Base-by-base conservation (phyloP, 169 alveolate species). In the Plasmodium relictum region DNA sequence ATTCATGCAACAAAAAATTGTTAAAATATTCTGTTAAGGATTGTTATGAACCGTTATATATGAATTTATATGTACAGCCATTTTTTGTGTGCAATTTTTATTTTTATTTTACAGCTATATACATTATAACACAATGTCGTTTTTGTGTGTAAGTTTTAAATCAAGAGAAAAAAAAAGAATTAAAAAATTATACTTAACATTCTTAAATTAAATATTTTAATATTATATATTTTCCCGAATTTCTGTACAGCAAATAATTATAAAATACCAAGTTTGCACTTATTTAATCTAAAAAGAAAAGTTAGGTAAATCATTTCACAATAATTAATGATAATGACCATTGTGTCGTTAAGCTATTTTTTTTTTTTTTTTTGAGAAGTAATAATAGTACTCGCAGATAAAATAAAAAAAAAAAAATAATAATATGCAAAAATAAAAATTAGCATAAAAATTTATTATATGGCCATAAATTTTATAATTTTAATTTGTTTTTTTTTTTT, bases 51-150 rank as follows among this genome's bases (percentile, higher is more conserved):
- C 58, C 88, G 88, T 74, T 74, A 61, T 50, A 58, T 74, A 59
- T 45, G 39, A 41, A 58, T 63, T 76, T 63, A 26, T 78, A 58
- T 78, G 76, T 63, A 78, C 76, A 78, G 76, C 89, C 69, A 78
- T 78, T 78, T 78, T 72, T 63, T 74, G 63, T 54, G 63, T 16
- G 31, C 26, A 52, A 44, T 66, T 39, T 66, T 66, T 66, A 63
- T 76, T 78, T 78, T 78, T 76, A 78, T 48, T 78, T 78, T 78
- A 78, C 89, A 78, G 89, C 89, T 78, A 42, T 58, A 65, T 70
- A 78, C 20, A 16, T 9, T 48, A 42, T 44, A 54, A 45, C 58
- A 78, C 89, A 78, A 78, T 78, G 89, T 78, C 69, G 89, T 78
- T 78, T 74, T 78, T 78, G 89, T 78, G 89, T 78, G 89, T 66